phyloP scores from a whole-genome alignment of 2,329 filamentous ascomycete species.

The Trichoderma sp. region DNA sequence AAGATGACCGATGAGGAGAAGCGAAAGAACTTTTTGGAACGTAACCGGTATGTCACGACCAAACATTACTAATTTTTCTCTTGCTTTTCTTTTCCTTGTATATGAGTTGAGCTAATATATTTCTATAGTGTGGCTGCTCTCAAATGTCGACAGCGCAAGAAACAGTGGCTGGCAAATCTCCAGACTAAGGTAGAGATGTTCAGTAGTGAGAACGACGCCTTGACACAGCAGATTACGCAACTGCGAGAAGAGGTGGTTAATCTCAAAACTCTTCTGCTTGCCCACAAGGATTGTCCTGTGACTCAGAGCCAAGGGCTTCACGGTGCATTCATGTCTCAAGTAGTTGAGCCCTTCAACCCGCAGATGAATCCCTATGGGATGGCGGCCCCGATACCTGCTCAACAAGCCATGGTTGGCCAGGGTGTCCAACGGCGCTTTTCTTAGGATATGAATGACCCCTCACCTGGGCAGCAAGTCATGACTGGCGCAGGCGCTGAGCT shows the following conservation, averaged over 20 bases:
- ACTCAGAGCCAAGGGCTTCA: conserved; percentile 78
- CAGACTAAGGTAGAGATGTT: conserved; percentile 95
- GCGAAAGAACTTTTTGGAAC: conserved; percentile 94
- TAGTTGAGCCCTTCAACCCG: conserved; percentile 57
- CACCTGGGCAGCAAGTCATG: not conserved
- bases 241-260: conserved; percentile 93
- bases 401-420: conserved; percentile 61
- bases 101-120: not conserved
- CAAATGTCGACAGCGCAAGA: conserved; percentile 97
- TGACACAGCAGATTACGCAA: conserved; percentile 81
- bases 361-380: conserved; percentile 65
- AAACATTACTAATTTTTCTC: not conserved
- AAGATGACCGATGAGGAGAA: conserved; percentile 99
- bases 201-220: conserved; percentile 85
- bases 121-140: conserved; percentile 82
- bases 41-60: conserved; percentile 74
- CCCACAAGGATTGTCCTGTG: conserved; percentile 95
- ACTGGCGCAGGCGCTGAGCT: not conserved
- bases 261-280: conserved; percentile 87
- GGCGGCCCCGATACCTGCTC: conserved; percentile 55
- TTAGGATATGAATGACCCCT: conserved; percentile 44
- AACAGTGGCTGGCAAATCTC: conserved; percentile 96
- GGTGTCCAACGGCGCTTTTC: conserved; percentile 61
- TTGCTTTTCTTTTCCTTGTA: no score
- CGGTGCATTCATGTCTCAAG: conserved; percentile 58